Percentiles rank a stretch among this genome's conserved stretches.
Conservation (phyloP, 2,329 filamentous ascomycete species). For the Nannizziopsis arthrosporioides region DNA sequence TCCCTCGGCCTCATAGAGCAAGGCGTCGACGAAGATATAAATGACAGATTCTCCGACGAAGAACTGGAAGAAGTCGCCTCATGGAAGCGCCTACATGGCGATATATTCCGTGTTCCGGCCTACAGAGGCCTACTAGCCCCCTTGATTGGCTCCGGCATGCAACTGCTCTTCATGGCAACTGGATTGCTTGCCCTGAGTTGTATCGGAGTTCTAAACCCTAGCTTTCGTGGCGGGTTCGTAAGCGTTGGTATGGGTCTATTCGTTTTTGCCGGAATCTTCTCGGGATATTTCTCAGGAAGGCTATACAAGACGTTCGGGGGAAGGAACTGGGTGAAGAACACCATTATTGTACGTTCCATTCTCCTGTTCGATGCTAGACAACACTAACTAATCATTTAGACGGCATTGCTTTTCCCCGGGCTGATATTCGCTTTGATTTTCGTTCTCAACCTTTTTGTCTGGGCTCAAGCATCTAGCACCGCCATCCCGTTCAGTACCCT, state of each 20-base stretch:
- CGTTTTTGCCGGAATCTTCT: constrained; percentile 70
- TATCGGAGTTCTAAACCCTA: constrained; percentile 68
- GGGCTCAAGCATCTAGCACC: constrained; percentile 79
- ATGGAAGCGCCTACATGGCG: constrained; percentile 81
- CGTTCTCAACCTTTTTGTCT: constrained; percentile 76
- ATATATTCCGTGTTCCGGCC: constrained; percentile 66
- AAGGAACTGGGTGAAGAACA: constrained; percentile 61
- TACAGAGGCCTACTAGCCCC: constrained; percentile 65
- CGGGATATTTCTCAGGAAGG: constrained; percentile 74
- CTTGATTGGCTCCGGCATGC: constrained; percentile 72
- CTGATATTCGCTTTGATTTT: constrained; percentile 64
- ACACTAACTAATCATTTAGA: constrained; percentile 31
- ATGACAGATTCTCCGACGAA: constrained; percentile 53
- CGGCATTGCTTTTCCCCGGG: constrained; percentile 66
- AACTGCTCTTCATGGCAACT: constrained; percentile 69
- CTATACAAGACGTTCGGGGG: constrained; percentile 77
- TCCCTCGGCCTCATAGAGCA: constrained; percentile 36
- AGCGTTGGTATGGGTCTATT: constrained; percentile 75
- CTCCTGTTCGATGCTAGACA: constrained; percentile 9
- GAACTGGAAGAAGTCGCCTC: constrained; percentile 72
- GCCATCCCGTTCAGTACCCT: constrained; percentile 75
- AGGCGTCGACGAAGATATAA: constrained; percentile 37
- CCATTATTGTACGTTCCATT: constrained; percentile 43
- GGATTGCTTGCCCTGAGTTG: constrained; percentile 62
- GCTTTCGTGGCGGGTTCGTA: constrained; percentile 79